phyloP scores from a whole-genome alignment of 768 basidiomycete species.

The Favolaschia claudopus region DNA sequence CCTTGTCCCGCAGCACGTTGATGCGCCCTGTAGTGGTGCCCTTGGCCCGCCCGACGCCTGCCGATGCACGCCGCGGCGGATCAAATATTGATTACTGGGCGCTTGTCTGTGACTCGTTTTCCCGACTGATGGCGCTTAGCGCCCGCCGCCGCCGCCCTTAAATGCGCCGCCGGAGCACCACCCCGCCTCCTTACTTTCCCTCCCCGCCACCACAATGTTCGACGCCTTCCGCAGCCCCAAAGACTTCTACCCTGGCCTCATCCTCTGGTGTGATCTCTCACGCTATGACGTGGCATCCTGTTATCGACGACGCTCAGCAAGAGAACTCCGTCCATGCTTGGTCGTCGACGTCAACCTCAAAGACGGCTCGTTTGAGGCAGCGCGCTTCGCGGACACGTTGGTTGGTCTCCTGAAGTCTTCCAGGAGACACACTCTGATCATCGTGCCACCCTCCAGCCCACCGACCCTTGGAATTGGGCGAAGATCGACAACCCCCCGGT shows the following conservation, averaged over 20 bases:
- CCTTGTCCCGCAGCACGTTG: no score
- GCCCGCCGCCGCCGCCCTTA: no score
- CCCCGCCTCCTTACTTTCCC: not conserved
- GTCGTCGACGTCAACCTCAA: not conserved
- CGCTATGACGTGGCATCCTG: not conserved
- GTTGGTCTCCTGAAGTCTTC: no score
- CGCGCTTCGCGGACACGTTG: not conserved
- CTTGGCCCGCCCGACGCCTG: no score
- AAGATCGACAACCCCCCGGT: not conserved
- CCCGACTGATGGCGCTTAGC: no score
- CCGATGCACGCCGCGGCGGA: no score
- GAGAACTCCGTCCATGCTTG: not conserved
- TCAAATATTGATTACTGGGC: no score
- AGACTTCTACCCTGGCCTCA: not conserved
- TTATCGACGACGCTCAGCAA: not conserved
- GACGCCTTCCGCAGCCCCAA: not conserved
- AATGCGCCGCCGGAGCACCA: no score
- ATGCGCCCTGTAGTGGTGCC: no score
- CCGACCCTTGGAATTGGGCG: not conserved
- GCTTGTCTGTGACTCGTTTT: no score
- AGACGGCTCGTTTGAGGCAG: not conserved
- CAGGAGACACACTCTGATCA: no score
- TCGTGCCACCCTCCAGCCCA: not conserved
- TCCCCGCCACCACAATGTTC: not conserved
- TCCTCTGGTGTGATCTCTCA: not conserved